phyloP scores from a whole-genome alignment of 805 yeast species.

The Starmerella roubikii region DNA sequence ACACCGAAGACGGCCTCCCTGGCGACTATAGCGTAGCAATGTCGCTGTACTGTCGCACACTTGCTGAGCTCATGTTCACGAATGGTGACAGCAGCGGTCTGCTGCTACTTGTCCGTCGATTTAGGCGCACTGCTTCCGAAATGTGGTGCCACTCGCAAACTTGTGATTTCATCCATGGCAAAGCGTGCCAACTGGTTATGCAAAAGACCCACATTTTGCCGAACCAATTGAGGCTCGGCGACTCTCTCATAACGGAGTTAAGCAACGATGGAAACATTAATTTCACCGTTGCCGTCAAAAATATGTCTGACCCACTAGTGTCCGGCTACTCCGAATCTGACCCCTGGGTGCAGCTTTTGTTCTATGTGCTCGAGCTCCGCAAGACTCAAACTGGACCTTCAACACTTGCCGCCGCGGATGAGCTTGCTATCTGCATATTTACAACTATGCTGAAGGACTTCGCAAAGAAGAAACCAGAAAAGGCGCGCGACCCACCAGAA shows the following conservation, averaged over 20 bases:
- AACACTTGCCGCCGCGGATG: conserved; percentile 15
- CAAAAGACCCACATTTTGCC: conserved; percentile 28
- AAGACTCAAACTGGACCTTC: conserved; percentile 6
- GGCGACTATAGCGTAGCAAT: conserved; percentile 84
- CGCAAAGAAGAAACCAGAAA: background rate
- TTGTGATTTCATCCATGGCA: conserved; percentile 51
- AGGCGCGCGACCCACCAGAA: background rate
- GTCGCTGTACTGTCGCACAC: conserved; percentile 52
- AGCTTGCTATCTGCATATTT: conserved; percentile 8
- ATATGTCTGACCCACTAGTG: conserved; percentile 1
- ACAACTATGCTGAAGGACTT: conserved; percentile 2
- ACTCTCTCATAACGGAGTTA: conserved; percentile 35
- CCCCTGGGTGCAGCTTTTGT: conserved; percentile 9
- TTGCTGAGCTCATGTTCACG: conserved; percentile 40
- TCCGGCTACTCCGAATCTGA: background rate
- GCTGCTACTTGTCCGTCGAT: conserved; percentile 48
- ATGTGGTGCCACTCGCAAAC: conserved; percentile 51
- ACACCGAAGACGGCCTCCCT: conserved; percentile 79
- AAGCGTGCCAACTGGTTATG: conserved; percentile 41
- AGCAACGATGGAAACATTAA: conserved; percentile 30
- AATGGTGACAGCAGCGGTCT: conserved; percentile 47
- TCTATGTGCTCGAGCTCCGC: conserved; percentile 12
- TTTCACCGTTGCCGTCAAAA: conserved; percentile 15
- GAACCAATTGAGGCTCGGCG: conserved; percentile 35
- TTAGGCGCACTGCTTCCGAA: conserved; percentile 65